A percentile compares a stretch with the other conserved stretches of the same genome.
phyloP scores from a whole-genome alignment of 768 basidiomycete genomes.

The Macrolepiota dolichaula region DNA sequence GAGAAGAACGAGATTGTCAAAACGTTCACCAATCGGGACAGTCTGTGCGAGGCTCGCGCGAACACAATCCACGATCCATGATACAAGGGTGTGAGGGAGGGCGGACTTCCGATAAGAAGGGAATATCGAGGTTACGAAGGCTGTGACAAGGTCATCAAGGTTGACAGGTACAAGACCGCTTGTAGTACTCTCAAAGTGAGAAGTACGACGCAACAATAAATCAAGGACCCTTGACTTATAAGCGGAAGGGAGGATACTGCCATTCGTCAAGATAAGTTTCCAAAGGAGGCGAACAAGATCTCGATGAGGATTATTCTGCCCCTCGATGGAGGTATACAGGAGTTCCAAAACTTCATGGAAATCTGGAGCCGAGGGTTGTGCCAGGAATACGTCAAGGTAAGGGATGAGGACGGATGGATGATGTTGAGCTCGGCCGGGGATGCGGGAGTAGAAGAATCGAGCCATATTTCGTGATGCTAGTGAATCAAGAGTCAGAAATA shows the following conservation, averaged over 20 bases:
- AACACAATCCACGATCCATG: neutral
- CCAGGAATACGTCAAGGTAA: constrained; percentile 40
- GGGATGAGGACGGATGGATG: constrained; percentile 43
- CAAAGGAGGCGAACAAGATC: constrained; percentile 33
- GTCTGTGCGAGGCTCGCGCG: neutral
- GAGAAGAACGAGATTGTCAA: constrained; percentile 6
- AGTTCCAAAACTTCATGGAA: neutral
- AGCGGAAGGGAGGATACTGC: constrained; percentile 19
- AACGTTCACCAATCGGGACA: neutral
- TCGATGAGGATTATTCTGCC: constrained; percentile 23
- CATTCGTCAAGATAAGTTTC: constrained; percentile 29
- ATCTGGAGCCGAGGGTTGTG: neutral
- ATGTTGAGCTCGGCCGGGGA: constrained; percentile 24
- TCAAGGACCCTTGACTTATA: constrained; percentile 32
- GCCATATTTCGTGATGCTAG: constrained; percentile 25
- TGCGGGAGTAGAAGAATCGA: constrained; percentile 35
- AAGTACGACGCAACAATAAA: constrained; percentile 31
- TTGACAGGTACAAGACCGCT: neutral
- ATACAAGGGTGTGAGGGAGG: neutral
- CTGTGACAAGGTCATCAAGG: neutral
- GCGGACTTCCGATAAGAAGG: neutral
- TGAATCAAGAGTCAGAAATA: neutral
- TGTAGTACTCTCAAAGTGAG: neutral
- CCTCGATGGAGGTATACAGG: constrained; percentile 10
- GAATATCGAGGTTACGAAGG: constrained; percentile 2